Evolutionary conservation across 192 early-diverging fungal genomes (phyloP).

Genomic region (Podila clonocystis): DNA sequence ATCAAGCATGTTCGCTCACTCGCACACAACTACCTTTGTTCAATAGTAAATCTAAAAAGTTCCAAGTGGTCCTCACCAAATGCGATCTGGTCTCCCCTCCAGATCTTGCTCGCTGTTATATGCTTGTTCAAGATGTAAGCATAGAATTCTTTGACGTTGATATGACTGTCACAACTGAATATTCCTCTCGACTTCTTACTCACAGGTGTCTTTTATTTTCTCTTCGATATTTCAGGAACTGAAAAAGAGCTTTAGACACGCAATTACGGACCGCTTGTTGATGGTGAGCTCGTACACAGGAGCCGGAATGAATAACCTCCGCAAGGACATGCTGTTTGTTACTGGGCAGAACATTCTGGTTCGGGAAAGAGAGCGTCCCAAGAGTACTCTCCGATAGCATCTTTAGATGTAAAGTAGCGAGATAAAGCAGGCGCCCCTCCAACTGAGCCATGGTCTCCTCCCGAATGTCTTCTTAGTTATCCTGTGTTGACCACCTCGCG

Average conservation of each 20-base stretch:
- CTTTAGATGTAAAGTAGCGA: not conserved
- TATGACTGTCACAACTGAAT: too few relatives aligned
- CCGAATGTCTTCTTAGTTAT: not conserved
- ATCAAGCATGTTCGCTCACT: not conserved
- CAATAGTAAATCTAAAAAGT: conserved; percentile 50
- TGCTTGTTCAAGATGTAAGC: conserved; percentile 60
- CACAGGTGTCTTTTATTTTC: not conserved
- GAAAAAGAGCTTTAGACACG: conserved; percentile 48
- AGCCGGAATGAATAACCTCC: conserved; percentile 72
- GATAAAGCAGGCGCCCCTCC: too few relatives aligned
- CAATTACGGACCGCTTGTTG: conserved; percentile 55
- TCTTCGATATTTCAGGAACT: conserved; percentile 5
- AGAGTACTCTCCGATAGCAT: conserved; percentile 20
- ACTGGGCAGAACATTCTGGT: conserved; percentile 50
- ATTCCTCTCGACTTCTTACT: too few relatives aligned
- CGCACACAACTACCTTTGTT: not conserved
- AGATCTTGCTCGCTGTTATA: conserved; percentile 70
- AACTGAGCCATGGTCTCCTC: not conserved
- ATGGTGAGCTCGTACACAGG: conserved; percentile 71
- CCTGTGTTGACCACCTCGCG: too few relatives aligned
- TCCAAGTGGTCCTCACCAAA: conserved; percentile 74
- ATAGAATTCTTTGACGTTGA: not conserved
- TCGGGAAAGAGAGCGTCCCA: conserved; percentile 30
- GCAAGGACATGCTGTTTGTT: conserved; percentile 73
- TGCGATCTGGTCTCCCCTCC: conserved; percentile 74